Percentiles rank a stretch among this genome's conserved stretches.
Evolutionary conservation across 2,329 filamentous ascomycete genomes (phyloP).

Genomic region (Beauveria brongniartii): DNA sequence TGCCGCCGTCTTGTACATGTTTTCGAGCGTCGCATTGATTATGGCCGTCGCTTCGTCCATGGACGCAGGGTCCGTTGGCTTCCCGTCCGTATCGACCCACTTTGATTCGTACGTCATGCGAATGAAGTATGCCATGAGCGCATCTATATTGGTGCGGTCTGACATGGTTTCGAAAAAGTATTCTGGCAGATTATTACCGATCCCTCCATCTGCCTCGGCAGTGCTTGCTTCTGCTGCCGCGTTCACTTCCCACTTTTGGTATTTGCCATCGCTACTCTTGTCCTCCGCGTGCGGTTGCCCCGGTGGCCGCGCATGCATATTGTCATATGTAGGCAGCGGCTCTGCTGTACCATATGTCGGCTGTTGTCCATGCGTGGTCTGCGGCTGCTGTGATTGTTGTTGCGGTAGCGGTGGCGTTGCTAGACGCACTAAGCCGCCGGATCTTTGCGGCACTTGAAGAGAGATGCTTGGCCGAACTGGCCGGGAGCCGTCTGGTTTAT

Average conservation of each 20-base stretch:
- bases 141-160: conserved; percentile 48
- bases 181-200: conserved; percentile 14
- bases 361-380: neutral
- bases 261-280: neutral
- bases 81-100: conserved; percentile 44
- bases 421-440: conserved; percentile 51
- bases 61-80: conserved; percentile 32
- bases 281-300: neutral
- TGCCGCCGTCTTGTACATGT: conserved; percentile 41
- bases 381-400: neutral
- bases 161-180: conserved; percentile 29
- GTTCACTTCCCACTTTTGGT: neutral
- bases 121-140: conserved; percentile 47
- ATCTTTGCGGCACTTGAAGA: conserved; percentile 39
- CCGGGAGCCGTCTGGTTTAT: conserved; percentile 11
- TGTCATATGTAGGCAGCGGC: conserved; percentile 5
- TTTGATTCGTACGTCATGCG: conserved; percentile 39
- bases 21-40: conserved; percentile 44
- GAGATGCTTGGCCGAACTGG: conserved; percentile 31
- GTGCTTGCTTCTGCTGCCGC: neutral
- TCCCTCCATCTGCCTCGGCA: neutral
- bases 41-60: conserved; percentile 48
- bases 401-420: conserved; percentile 46
- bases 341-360: neutral
- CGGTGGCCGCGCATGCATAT: conserved; percentile 6